Conservation (phyloP, 78 protist species). For the Pigoraptor vietnamica region DNA sequence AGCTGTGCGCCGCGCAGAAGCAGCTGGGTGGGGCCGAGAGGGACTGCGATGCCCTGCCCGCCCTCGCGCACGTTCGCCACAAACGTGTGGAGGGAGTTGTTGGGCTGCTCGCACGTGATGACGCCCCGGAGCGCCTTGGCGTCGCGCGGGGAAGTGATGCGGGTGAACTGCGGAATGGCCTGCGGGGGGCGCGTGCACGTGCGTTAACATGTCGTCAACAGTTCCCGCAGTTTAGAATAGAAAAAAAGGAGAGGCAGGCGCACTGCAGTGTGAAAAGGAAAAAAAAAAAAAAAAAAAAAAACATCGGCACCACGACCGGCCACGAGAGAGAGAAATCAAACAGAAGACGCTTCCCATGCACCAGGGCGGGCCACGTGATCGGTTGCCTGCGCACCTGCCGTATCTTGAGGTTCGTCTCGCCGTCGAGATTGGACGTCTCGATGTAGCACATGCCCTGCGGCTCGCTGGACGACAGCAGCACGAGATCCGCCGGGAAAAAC, state of each 20-base stretch:
- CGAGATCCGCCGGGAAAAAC: slow-evolving; percentile 71
- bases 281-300: too few species aligned
- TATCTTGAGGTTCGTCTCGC: slow-evolving; percentile 58
- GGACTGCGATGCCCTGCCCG: neutral
- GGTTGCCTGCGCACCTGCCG: neutral
- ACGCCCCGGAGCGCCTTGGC: neutral
- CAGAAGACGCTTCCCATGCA: too few species aligned
- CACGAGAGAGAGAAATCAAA: too few species aligned
- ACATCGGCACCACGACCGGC: too few species aligned
- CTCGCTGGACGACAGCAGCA: slow-evolving; percentile 38
- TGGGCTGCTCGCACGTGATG: neutral
- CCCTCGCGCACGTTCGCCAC: neutral
- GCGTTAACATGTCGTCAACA: too few species aligned
- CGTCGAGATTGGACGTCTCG: slow-evolving; percentile 80
- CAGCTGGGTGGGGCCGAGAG: neutral
- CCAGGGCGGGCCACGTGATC: neutral
- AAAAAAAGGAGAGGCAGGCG: too few species aligned
- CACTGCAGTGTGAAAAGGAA: too few species aligned
- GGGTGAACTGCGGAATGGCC: neutral
- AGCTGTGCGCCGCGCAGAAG: neutral
- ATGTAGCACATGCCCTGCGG: slow-evolving; percentile 49
- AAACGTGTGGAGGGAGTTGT: neutral
- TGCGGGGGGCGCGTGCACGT: too few species aligned
- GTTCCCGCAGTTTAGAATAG: too few species aligned
- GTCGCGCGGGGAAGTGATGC: neutral